Evolutionary conservation across 2,329 filamentous ascomycete species (phyloP).

Genomic region (Colletotrichum acutatum): DNA sequence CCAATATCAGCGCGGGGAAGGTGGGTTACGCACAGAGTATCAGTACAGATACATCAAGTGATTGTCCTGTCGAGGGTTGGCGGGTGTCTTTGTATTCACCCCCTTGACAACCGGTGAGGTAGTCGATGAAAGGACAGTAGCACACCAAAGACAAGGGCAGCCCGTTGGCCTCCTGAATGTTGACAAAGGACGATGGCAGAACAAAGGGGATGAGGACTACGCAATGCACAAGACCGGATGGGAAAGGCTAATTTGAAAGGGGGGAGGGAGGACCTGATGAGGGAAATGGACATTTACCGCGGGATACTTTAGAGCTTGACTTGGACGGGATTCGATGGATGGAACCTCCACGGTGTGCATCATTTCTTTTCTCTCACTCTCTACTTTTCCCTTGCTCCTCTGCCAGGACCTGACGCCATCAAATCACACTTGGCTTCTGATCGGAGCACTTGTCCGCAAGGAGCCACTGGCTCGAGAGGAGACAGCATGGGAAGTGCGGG

Average conservation of each 20-base stretch:
- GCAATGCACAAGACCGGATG: constrained; percentile 5
- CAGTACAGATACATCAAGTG: not conserved
- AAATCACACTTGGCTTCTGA: constrained; percentile 18
- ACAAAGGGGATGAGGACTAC: constrained; percentile 4
- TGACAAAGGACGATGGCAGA: constrained; percentile 15
- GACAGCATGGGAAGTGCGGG: constrained; percentile 5
- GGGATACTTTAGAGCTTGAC: constrained; percentile 1
- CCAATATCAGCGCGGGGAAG: not conserved
- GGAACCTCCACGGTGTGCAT: constrained; percentile 6
- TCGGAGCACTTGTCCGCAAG: constrained; percentile 20
- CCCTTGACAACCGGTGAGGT: not conserved
- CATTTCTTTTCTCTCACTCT: not conserved
- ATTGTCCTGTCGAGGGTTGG: not conserved
- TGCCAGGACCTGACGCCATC: constrained; percentile 23
- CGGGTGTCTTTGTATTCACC: constrained; percentile 10
- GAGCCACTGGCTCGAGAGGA: not conserved
- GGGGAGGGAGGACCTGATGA: not conserved
- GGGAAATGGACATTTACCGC: not conserved
- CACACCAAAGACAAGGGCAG: constrained; percentile 9
- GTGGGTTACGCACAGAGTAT: not conserved
- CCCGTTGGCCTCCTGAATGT: constrained; percentile 13
- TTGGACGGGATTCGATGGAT: constrained; percentile 2
- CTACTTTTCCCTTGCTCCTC: not conserved
- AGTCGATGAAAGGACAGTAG: not conserved
- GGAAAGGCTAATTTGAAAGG: constrained; percentile 22